These are phyloP conservation scores for Solanum megistacrolobum DNA, from an alignment of 257 asterid species.

Conservation along the genomic window DNA sequence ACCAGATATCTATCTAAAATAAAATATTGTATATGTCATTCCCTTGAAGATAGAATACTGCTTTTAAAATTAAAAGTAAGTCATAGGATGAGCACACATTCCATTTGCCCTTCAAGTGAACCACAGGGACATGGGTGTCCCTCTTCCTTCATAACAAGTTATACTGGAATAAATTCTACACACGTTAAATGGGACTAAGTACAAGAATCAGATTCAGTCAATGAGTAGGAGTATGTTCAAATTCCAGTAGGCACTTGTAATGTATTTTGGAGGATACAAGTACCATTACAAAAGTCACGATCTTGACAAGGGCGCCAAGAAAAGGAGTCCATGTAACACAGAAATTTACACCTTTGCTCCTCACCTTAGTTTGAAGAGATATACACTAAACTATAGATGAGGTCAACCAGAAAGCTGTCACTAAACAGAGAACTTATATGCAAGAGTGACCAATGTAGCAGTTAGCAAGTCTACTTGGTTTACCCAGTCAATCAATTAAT, in stretches of 20 bases:
- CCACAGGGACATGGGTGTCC: background rate
- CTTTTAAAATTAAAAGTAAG: background rate
- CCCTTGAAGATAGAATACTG: background rate
- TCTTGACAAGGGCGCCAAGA: background rate
- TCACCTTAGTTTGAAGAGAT: background rate
- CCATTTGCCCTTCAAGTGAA: background rate
- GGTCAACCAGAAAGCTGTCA: background rate
- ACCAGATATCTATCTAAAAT: background rate
- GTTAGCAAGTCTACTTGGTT: background rate
- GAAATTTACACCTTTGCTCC: background rate
- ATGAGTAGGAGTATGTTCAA: background rate
- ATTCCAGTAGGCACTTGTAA: background rate
- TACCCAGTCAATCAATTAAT: background rate
- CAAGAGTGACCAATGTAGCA: background rate
- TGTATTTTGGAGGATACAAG: background rate
- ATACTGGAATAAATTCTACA: background rate
- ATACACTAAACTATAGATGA: background rate
- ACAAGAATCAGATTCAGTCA: background rate
- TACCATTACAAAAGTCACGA: background rate
- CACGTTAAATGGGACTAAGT: background rate
- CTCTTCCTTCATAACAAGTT: background rate
- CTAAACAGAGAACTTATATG: background rate
- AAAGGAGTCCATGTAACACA: background rate
- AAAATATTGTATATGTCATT: background rate
- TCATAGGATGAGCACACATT: background rate